Conservation (phyloP, 495 filamentous ascomycete genomes). For the Bryoglossum gracile region DNA sequence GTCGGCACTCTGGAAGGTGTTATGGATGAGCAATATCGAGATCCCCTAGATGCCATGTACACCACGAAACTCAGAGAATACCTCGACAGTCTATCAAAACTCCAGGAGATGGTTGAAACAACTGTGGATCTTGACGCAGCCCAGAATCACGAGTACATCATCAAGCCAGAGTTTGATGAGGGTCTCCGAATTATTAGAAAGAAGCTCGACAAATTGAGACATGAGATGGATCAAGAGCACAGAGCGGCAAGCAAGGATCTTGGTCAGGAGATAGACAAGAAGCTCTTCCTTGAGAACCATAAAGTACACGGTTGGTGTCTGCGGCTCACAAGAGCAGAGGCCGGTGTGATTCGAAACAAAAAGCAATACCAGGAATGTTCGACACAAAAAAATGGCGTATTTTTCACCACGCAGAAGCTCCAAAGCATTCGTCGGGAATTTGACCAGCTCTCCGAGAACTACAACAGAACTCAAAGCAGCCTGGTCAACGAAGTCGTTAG, state of each 20-base stretch:
- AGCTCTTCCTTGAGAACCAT: conserved; percentile 96
- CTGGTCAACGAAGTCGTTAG: conserved; percentile 88
- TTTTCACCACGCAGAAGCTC: conserved; percentile 87
- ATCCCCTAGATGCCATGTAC: conserved; percentile 81
- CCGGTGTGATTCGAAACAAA: conserved; percentile 87
- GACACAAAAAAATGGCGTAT: conserved; percentile 98
- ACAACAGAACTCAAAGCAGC: conserved; percentile 89
- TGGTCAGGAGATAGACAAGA: conserved; percentile 93
- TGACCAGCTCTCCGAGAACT: conserved; percentile 90
- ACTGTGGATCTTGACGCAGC: conserved; percentile 94
- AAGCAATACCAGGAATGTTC: conserved; percentile 88
- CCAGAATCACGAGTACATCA: conserved; percentile 96
- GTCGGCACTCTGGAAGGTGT: conserved; percentile 82
- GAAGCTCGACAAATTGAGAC: conserved; percentile 76
- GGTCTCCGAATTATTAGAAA: conserved; percentile 78
- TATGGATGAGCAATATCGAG: conserved; percentile 91
- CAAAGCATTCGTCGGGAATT: conserved; percentile 80
- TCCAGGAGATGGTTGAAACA: conserved; percentile 98
- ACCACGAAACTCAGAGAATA: conserved; percentile 71
- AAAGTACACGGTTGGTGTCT: conserved; percentile 96
- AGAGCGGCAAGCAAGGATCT: conserved; percentile 68
- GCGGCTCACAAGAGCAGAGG: conserved; percentile 84
- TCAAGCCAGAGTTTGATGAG: conserved; percentile 98
- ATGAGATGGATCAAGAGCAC: conserved; percentile 82
- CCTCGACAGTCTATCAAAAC: conserved; percentile 70